These are phyloP conservation scores for Botryotinia convoluta DNA, from an alignment of 2,329 filamentous ascomycete species.

Conservation along the genomic window DNA sequence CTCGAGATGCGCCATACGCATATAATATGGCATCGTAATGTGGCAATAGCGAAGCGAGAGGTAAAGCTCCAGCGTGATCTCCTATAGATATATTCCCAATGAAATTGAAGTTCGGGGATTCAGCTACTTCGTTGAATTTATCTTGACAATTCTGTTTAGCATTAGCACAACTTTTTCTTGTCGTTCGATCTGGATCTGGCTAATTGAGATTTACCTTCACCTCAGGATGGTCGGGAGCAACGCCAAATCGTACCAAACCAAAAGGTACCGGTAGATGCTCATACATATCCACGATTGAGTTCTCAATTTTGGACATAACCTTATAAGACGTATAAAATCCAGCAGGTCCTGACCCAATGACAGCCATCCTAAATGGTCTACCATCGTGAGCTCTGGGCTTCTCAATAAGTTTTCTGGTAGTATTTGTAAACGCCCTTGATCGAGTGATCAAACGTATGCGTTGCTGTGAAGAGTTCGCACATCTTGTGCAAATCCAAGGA, in stretches of 20 bases:
- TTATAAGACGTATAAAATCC: slow-evolving; percentile 94
- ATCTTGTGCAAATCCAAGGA: slow-evolving; percentile 35
- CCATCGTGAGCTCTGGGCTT: slow-evolving; percentile 32
- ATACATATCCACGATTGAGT: slow-evolving; percentile 88
- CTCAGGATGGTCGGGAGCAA: slow-evolving; percentile 97
- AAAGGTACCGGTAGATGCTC: slow-evolving; percentile 90
- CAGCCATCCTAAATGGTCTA: slow-evolving; percentile 71
- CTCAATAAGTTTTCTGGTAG: slow-evolving; percentile 29
- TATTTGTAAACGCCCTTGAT: not conserved
- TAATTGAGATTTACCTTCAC: slow-evolving; percentile 67
- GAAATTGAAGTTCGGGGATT: slow-evolving; percentile 80
- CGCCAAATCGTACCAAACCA: slow-evolving; percentile 87
- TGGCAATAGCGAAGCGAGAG: slow-evolving; percentile 65
- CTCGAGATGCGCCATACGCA: slow-evolving; percentile 85
- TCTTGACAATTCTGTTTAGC: slow-evolving; percentile 79
- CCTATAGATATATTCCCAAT: slow-evolving; percentile 86
- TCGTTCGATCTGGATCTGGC: slow-evolving; percentile 8
- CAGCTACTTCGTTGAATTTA: slow-evolving; percentile 85
- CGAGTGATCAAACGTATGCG: not conserved
- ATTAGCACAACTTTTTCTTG: slow-evolving; percentile 22
- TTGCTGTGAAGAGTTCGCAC: slow-evolving; percentile 24
- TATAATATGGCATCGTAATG: slow-evolving; percentile 94
- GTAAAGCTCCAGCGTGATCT: slow-evolving; percentile 51
- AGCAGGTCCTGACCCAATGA: slow-evolving; percentile 90
- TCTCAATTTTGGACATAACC: slow-evolving; percentile 70